Conservation (phyloP, 2,329 filamentous ascomycete species). For the Pleochaeta shiraiana region DNA sequence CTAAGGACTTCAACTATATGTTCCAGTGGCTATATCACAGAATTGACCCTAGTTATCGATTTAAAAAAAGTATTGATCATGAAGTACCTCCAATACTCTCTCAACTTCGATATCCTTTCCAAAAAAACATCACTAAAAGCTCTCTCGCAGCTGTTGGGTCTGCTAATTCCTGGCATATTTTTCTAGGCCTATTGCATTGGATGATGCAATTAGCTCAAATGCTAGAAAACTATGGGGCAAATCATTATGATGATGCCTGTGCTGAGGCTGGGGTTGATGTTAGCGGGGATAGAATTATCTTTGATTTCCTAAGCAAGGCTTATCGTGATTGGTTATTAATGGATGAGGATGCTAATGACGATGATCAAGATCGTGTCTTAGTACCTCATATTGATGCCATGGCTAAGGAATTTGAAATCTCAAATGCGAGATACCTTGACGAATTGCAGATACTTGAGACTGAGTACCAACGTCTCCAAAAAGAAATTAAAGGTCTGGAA, state of each 20-base stretch:
- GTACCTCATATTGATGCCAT: slow-evolving; percentile 71
- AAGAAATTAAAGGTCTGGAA: slow-evolving; percentile 77
- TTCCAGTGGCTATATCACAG: slow-evolving; percentile 96
- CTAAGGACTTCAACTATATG: slow-evolving; percentile 96
- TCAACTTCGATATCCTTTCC: slow-evolving; percentile 84
- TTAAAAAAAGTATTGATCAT: slow-evolving; percentile 85
- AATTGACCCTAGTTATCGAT: slow-evolving; percentile 83
- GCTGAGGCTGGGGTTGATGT: slow-evolving; percentile 76
- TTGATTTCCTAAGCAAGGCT: slow-evolving; percentile 71
- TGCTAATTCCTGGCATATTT: slow-evolving; percentile 80
- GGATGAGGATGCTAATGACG: slow-evolving; percentile 70
- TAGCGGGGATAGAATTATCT: slow-evolving; percentile 77
- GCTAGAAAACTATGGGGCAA: slow-evolving; percentile 60
- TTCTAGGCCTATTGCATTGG: slow-evolving; percentile 88
- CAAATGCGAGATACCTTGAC: slow-evolving; percentile 65
- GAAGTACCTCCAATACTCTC: slow-evolving; percentile 87
- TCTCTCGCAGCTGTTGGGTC: slow-evolving; percentile 88
- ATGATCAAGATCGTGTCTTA: slow-evolving; percentile 59
- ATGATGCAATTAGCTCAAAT: slow-evolving; percentile 97
- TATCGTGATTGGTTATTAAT: slow-evolving; percentile 90
- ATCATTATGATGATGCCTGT: slow-evolving; percentile 78
- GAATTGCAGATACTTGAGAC: slow-evolving; percentile 72
- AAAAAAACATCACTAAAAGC: slow-evolving; percentile 89
- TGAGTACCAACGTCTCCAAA: slow-evolving; percentile 57
- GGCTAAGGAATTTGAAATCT: slow-evolving; percentile 66